A percentile compares a stretch with the other conserved stretches of the same genome.
These are phyloP conservation scores for Aspergillus brasiliensis DNA, from an alignment of 2,329 filamentous ascomycete species.

Conservation along the genomic window DNA sequence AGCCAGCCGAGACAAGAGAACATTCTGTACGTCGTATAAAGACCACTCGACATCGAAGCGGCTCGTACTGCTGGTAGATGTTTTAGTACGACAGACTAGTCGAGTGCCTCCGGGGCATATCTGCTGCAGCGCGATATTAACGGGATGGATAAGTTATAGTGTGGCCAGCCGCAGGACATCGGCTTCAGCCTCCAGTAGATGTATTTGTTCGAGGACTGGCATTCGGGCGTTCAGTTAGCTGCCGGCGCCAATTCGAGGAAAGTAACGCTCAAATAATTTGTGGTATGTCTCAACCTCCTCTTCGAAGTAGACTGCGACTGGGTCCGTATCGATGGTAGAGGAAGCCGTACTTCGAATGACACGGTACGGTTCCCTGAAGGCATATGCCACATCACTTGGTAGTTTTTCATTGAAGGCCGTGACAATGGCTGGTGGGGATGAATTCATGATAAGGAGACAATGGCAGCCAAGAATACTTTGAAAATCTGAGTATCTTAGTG, in stretches of 20 bases:
- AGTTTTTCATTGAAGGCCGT: neutral
- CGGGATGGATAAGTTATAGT: neutral
- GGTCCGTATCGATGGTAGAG: neutral
- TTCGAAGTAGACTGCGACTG: neutral
- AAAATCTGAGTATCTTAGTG: neutral
- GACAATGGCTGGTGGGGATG: neutral
- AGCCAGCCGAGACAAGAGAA: neutral
- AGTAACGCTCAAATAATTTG: neutral
- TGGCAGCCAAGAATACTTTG: neutral
- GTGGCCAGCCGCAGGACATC: neutral
- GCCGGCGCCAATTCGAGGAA: neutral
- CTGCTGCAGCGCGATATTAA: neutral
- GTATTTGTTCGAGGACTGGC: neutral
- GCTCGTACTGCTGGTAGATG: neutral
- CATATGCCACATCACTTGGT: neutral
- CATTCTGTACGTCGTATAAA: neutral
- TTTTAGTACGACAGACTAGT: neutral
- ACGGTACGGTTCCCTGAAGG: neutral
- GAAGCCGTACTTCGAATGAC: neutral
- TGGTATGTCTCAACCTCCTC: neutral
- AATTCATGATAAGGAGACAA: neutral
- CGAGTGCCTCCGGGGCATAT: neutral
- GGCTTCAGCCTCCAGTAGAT: neutral
- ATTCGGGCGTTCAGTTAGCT: neutral
- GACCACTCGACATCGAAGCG: neutral